Conservation (phyloP, 176 grass and related monocot genomes). For the Luzula sylvatica region DNA sequence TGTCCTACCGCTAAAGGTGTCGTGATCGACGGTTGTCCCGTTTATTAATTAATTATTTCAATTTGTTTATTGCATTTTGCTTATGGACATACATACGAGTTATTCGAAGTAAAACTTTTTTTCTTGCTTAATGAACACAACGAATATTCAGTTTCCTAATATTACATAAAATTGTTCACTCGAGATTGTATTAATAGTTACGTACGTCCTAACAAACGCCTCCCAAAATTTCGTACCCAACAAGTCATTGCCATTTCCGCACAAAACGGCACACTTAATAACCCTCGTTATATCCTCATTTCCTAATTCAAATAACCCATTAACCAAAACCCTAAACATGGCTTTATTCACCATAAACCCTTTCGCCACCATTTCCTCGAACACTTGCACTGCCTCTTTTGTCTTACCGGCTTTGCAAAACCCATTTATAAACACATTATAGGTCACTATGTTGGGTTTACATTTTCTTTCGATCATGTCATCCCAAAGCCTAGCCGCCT, state of each 20-base stretch:
- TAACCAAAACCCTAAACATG: conserved; percentile 22
- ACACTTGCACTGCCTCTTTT: conserved; percentile 30
- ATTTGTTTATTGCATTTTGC: neutral
- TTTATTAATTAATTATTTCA: conserved; percentile 20
- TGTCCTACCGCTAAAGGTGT: conserved; percentile 77
- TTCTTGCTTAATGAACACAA: neutral
- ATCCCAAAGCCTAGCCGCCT: conserved; percentile 57
- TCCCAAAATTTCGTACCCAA: conserved; percentile 41
- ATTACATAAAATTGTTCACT: conserved; percentile 20
- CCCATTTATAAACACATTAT: conserved; percentile 61
- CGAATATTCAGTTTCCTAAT: conserved; percentile 17
- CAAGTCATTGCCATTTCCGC: neutral
- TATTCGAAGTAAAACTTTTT: neutral
- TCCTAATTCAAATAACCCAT: conserved; percentile 27
- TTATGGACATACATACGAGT: neutral
- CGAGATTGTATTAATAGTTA: conserved; percentile 19
- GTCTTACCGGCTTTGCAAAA: conserved; percentile 55
- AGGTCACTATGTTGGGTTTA: conserved; percentile 45
- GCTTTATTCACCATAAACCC: conserved; percentile 36
- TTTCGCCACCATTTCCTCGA: conserved; percentile 54
- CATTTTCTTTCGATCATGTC: conserved; percentile 60
- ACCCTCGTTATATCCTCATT: conserved; percentile 25
- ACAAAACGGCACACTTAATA: conserved; percentile 25
- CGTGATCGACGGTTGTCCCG: conserved; percentile 55
- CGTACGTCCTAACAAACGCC: conserved; percentile 33